A percentile compares a stretch with the other conserved stretches of the same genome.
phyloP scores from a whole-genome alignment of 164 flowering plant species.

The Stephania yunnanensis region DNA sequence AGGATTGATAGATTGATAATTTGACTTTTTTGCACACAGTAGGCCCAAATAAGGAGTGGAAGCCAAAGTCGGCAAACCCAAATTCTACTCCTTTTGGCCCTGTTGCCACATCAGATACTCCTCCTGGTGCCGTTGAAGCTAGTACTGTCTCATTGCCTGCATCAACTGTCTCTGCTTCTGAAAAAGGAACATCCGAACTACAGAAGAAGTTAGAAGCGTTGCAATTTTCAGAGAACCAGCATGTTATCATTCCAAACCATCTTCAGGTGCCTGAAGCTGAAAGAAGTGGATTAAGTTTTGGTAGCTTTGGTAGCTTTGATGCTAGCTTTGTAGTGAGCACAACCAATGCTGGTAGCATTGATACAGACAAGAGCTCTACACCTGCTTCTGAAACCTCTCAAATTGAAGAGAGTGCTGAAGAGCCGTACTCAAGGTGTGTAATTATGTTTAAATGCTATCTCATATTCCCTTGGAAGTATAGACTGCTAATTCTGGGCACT shows the following conservation, averaged over 20 bases:
- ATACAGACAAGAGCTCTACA: slow-evolving; percentile 45
- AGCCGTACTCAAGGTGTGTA: slow-evolving; percentile 47
- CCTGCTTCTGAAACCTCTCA: slow-evolving; percentile 55
- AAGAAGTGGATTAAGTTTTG: slow-evolving; percentile 70
- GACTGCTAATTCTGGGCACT: not conserved
- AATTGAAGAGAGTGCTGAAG: slow-evolving; percentile 49
- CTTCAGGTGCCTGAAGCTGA: slow-evolving; percentile 84
- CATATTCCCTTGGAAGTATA: not conserved
- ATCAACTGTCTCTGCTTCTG: slow-evolving; percentile 23
- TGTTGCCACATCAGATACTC: slow-evolving; percentile 32
- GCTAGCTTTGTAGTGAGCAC: slow-evolving; percentile 45
- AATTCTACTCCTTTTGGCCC: slow-evolving; percentile 36
- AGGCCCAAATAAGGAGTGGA: slow-evolving; percentile 81
- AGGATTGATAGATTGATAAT: not conserved
- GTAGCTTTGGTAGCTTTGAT: slow-evolving; percentile 94
- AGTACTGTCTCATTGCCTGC: slow-evolving; percentile 21
- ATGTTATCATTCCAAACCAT: slow-evolving; percentile 83
- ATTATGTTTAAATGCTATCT: not conserved
- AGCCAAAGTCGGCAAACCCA: slow-evolving; percentile 51
- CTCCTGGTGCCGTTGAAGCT: slow-evolving; percentile 29
- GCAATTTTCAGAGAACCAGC: slow-evolving; percentile 44
- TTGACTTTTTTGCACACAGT: slow-evolving; percentile 19
- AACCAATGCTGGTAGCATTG: slow-evolving; percentile 29
- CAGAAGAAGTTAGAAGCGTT: slow-evolving; percentile 55
- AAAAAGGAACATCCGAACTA: slow-evolving; percentile 38